Base-by-base conservation (phyloP, 2,329 filamentous ascomycete species). In the Calonectria henricotiae region DNA sequence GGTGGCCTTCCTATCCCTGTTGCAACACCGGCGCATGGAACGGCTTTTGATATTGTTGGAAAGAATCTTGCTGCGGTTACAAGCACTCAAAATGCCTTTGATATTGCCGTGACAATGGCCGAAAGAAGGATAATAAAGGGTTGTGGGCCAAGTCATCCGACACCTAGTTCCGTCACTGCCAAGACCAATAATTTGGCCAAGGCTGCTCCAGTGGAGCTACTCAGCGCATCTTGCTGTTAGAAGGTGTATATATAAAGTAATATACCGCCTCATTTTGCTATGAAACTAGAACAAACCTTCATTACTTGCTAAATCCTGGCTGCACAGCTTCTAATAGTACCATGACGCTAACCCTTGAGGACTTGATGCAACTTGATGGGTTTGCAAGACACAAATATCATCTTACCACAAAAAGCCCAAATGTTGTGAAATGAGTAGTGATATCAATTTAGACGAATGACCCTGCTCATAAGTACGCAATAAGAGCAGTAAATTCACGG, bases 21-120 rank as follows among this genome's bases (percentile, higher is more conserved):
- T 13, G 51, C 51, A 11, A 55, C 51, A 3, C 51, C 51, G 13
- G 51, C 51, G 5, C 51, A 55, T 25, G 51, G 51, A 13, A 55
- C 51, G 7, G 51, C 51, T 15, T 55, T 55, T 13, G 51, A 55
- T 25, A 55, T 55, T 12, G 51, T 55, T n/a, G 51, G 51, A 1
- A 55, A 32, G 9, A 55, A 39, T 6, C 1, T 55, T n/a, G 51
- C 51, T 9, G 51, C n/a, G 1, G 32, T 55, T 17, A 32, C 20
- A 9, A 55, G 51, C 35, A 55, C 51, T 25, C 51, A 55, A 13
- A 55, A 55, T 39, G 51, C 51, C 8, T 55, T 55, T 32, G 51
- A 55, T 13, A 55, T 55, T 20, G 51, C 51, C 4, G 20, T 35
- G 0, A 55, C 51, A 20, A 55, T 55, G 51, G 51, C 51, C 3